Evolutionary conservation across 495 filamentous ascomycete genomes (phyloP), one percentile per base, ranked within the genome.

Genomic region (Hyaloscypha hepaticicola): DNA sequence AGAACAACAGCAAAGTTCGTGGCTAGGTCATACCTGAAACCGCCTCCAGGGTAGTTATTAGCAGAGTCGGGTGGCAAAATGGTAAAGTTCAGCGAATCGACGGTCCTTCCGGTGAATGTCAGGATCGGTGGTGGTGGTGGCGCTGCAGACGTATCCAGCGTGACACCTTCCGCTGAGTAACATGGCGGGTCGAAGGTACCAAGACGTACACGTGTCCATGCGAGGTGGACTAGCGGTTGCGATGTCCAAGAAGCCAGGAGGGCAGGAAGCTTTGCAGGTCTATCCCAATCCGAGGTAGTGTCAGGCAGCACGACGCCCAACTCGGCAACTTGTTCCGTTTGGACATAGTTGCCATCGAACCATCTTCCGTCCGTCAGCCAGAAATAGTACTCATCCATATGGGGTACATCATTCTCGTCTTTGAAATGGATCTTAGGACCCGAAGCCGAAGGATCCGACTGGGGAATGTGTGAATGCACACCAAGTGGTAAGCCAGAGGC

Each of bases 361-460:
- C n/a, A 38, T 5, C 19, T 59, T 5, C 28, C n/a, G 14, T 6
- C 7, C 24, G 9, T 22, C 8, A 59, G 5, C 57, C 57, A 59
- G 22, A 59, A 59, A 22, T 59, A 59, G 33, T 8, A 59, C 25
- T 59, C 57, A 25, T 59, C 57, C 7, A 59, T 41, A 26, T 6
- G 11, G 50, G 22, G 50, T 24, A 7, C 22, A 8, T 7, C 50
- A 21, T 24, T 53, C 50, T 27, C 57, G n/a, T n/a, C n/a, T n/a
- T n/a, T n/a, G n/a, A n/a, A n/a, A n/a, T n/a, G n/a, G n/a, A n/a
- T n/a, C n/a, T n/a, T n/a, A n/a, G n/a, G n/a, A n/a, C n/a, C n/a
- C n/a, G n/a, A n/a, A n/a, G n/a, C n/a, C n/a, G n/a, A n/a, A n/a
- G n/a, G n/a, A n/a, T n/a, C n/a, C n/a, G n/a, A n/a, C n/a, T n/a